These are phyloP conservation scores for Russula griseocarnosa DNA, from an alignment of 768 basidiomycete genomes.

Conservation along the genomic window DNA sequence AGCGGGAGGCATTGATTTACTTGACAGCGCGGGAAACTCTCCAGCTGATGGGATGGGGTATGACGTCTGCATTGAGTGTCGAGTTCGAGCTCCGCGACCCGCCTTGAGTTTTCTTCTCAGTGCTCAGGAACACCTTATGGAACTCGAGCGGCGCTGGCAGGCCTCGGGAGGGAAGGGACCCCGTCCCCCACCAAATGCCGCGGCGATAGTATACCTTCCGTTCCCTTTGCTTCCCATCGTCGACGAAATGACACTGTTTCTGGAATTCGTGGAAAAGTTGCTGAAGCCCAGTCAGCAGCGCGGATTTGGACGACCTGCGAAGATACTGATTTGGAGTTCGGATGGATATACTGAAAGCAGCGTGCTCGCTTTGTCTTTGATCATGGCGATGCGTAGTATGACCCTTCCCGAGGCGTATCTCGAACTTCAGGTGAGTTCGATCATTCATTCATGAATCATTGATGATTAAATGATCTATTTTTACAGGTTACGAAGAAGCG, in stretches of 20 bases:
- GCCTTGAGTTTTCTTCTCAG: constrained; percentile 59
- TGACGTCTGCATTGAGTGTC: constrained; percentile 86
- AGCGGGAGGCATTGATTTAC: constrained; percentile 33
- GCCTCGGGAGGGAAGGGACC: constrained; percentile 40
- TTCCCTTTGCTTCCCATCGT: constrained; percentile 65
- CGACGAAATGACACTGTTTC: constrained; percentile 54
- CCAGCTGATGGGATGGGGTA: constrained; percentile 59
- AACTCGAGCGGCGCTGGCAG: constrained; percentile 59
- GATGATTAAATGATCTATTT: neutral
- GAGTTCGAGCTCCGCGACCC: constrained; percentile 75
- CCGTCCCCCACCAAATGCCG: constrained; percentile 68
- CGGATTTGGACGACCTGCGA: constrained; percentile 47
- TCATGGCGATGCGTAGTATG: constrained; percentile 72
- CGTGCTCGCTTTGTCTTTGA: constrained; percentile 76
- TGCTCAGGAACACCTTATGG: constrained; percentile 69
- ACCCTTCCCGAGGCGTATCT: constrained; percentile 87
- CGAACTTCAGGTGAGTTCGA: constrained; percentile 59
- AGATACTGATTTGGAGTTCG: constrained; percentile 74
- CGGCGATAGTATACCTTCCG: constrained; percentile 66
- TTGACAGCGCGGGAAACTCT: constrained; percentile 40
- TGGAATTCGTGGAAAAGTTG: constrained; percentile 66
- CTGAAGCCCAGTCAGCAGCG: constrained; percentile 43
- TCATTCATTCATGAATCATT: constrained; percentile 14
- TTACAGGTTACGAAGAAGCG: constrained; percentile 55
- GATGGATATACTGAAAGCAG: constrained; percentile 94